Percentiles rank a stretch among this genome's conserved stretches.
These are phyloP conservation scores for Tephrocybe sp. DNA, from an alignment of 768 basidiomycete species.

Conservation along the genomic window DNA sequence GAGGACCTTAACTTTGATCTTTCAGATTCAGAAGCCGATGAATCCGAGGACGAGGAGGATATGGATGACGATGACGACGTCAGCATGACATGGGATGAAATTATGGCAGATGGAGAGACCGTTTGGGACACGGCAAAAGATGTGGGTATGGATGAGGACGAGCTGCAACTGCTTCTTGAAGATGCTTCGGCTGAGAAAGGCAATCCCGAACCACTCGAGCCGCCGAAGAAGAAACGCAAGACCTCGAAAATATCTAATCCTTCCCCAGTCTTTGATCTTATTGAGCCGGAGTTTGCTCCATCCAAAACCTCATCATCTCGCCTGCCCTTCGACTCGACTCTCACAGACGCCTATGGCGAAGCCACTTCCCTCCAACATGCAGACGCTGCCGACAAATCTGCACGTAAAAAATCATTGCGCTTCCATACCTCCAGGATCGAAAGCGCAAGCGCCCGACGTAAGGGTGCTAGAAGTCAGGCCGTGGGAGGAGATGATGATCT, in stretches of 20 bases:
- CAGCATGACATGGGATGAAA: conserved; percentile 34
- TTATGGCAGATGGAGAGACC: conserved; percentile 38
- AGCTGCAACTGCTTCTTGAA: conserved; percentile 57
- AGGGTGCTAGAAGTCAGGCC: conserved; percentile 67
- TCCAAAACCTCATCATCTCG: conserved; percentile 32
- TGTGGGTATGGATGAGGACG: conserved; percentile 33
- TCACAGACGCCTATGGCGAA: conserved; percentile 71
- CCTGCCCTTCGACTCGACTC: conserved; percentile 20
- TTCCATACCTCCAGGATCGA: conserved; percentile 96
- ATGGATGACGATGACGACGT: conserved; percentile 37
- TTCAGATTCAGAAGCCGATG: conserved; percentile 44
- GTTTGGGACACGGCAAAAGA: conserved; percentile 43
- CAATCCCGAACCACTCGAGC: conserved; percentile 28
- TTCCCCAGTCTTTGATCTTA: conserved; percentile 68
- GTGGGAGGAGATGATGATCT: conserved; percentile 94
- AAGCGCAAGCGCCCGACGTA: conserved; percentile 71
- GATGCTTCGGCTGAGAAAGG: conserved; percentile 40
- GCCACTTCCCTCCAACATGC: conserved; percentile 61
- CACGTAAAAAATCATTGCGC: conserved; percentile 78
- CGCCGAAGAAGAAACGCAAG: conserved; percentile 69
- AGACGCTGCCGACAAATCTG: conserved; percentile 82
- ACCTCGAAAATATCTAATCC: conserved; percentile 33
- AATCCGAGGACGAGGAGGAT: conserved; percentile 46
- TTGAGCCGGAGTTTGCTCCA: conserved; percentile 71
- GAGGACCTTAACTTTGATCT: conserved; percentile 78